These are phyloP conservation scores for Euphorbia lathyris DNA, from an alignment of 345 rosid genomes.

Conservation along the genomic window DNA sequence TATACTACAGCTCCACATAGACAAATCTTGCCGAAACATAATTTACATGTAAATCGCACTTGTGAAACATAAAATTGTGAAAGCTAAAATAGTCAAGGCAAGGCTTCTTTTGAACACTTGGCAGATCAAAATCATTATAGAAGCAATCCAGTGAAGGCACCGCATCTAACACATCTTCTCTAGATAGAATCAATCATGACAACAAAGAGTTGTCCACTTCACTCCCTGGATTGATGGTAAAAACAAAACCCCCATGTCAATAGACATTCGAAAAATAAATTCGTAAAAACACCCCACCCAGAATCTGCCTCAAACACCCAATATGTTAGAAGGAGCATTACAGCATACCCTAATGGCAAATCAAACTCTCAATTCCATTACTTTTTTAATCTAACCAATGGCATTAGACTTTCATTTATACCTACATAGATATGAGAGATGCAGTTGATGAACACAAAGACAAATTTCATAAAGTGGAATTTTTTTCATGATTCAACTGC, in stretches of 20 bases:
- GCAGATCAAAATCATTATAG: constrained; percentile 36
- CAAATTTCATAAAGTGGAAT: not conserved
- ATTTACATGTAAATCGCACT: constrained; percentile 21
- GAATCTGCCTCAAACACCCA: constrained; percentile 14
- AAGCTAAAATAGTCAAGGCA: constrained; percentile 19
- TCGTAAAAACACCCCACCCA: constrained; percentile 21
- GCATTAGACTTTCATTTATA: constrained; percentile 2
- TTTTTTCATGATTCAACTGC: not conserved
- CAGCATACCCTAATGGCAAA: constrained; percentile 9
- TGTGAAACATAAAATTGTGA: constrained; percentile 15
- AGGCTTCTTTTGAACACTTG: constrained; percentile 35
- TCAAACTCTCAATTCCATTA: constrained; percentile 4
- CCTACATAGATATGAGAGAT: not conserved
- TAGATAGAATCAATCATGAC: constrained; percentile 41
- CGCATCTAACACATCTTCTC: constrained; percentile 42
- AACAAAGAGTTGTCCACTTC: constrained; percentile 41
- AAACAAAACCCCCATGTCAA: constrained; percentile 47
- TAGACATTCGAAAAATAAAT: constrained; percentile 29
- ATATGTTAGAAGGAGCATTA: constrained; percentile 14
- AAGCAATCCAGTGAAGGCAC: constrained; percentile 36
- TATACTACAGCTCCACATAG: constrained; percentile 21
- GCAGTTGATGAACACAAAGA: not conserved
- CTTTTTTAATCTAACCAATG: not conserved
- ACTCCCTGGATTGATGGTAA: constrained; percentile 48
- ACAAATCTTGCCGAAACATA: constrained; percentile 23